Percentiles rank a stretch among this genome's conserved stretches.
Evolutionary conservation across 495 filamentous ascomycete genomes (phyloP).

Genomic region (Daldinia loculata): DNA sequence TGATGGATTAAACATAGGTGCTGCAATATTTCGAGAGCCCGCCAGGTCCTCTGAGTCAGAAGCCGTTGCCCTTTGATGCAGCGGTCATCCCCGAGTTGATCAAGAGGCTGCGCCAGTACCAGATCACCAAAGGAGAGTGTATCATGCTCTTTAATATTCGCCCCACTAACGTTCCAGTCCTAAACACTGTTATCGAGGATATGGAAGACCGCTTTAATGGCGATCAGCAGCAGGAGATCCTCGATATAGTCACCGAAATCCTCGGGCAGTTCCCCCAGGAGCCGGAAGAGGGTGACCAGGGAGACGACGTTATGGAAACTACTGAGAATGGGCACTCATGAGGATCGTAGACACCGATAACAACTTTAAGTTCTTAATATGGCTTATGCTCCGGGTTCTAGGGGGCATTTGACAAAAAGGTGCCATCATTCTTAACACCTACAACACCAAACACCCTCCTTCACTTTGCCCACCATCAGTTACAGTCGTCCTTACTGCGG

Average conservation of each 20-base stretch:
- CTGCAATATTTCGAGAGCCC: conserved; percentile 50
- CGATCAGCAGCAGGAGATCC: conserved; percentile 53
- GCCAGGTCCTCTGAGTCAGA: conserved; percentile 54
- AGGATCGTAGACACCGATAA: neutral
- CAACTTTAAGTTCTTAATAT: neutral
- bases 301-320: conserved; percentile 42
- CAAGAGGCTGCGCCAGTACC: conserved; percentile 48
- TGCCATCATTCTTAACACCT: conserved; percentile 1
- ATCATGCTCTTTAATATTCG: conserved; percentile 58
- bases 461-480: conserved; percentile 55
- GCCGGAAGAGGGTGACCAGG: conserved; percentile 30
- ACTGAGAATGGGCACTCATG: conserved; percentile 45
- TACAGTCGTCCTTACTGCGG: conserved; percentile 70
- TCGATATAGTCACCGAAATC: conserved; percentile 53
- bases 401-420: neutral
- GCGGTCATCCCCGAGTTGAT: conserved; percentile 47
- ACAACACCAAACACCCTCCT: conserved; percentile 53
- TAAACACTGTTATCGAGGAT: conserved; percentile 56
- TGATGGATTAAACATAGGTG: conserved; percentile 38
- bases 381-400: neutral
- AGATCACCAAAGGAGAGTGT: conserved; percentile 57
- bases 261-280: conserved; percentile 50
- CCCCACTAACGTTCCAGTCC: conserved; percentile 46
- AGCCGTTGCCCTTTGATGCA: conserved; percentile 50
- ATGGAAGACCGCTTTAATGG: conserved; percentile 56